Conservation (phyloP, 768 basidiomycete species). For the Russula ochroleuca region DNA sequence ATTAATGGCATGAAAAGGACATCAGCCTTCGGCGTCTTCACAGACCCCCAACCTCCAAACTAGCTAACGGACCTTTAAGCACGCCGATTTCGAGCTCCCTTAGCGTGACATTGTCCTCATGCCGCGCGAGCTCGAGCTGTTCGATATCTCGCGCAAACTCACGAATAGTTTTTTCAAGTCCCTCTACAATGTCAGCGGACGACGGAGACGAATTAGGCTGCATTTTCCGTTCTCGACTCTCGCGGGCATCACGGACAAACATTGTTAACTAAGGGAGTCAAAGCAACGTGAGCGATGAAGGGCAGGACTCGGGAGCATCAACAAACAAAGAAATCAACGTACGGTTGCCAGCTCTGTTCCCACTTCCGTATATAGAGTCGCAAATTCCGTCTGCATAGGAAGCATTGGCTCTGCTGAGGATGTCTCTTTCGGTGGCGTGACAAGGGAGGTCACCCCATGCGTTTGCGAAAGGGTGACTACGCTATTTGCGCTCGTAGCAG, state of each 20-base stretch:
- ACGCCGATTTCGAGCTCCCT: constrained; percentile 60
- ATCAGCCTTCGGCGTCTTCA: neutral
- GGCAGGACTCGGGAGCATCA: neutral
- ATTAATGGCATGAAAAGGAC: neutral
- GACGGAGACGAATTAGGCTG: constrained; percentile 35
- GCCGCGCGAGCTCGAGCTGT: constrained; percentile 43
- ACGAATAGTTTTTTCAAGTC: constrained; percentile 48
- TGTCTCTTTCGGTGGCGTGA: constrained; percentile 17
- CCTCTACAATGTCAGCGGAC: constrained; percentile 46
- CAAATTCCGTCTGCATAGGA: constrained; percentile 67
- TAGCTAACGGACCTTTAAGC: constrained; percentile 52
- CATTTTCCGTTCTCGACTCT: constrained; percentile 34
- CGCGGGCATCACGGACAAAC: constrained; percentile 39
- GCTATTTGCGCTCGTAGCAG: neutral
- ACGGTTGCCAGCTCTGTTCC: constrained; percentile 57
- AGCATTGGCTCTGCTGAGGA: constrained; percentile 40
- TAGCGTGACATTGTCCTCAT: constrained; percentile 41
- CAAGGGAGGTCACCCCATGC: neutral
- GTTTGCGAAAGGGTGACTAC: neutral
- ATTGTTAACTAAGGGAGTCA: constrained; percentile 40
- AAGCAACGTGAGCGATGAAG: neutral
- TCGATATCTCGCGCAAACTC: constrained; percentile 50
- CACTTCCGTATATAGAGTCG: constrained; percentile 44
- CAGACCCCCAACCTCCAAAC: neutral
- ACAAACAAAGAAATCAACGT: constrained; percentile 31